A percentile compares a stretch with the other conserved stretches of the same genome.
Conservation (phyloP, 2,329 filamentous ascomycete species). For the Tympanopsis confertula region DNA sequence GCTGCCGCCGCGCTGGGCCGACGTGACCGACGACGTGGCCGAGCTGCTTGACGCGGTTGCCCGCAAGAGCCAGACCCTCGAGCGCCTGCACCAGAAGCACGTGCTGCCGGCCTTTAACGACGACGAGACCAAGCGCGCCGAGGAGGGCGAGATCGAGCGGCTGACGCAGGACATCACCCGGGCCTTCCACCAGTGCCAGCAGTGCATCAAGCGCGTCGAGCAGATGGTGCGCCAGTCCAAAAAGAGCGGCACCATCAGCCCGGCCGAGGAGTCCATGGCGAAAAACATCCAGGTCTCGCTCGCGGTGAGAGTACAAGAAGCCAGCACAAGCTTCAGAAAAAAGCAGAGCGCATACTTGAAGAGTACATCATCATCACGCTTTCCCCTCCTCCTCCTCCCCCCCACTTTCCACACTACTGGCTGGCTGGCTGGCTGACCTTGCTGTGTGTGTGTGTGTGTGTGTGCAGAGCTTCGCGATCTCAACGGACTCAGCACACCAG, state of each 20-base stretch:
- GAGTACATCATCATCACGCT: slow-evolving; percentile 40
- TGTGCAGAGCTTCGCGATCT: slow-evolving; percentile 42
- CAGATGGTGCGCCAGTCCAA: slow-evolving; percentile 74
- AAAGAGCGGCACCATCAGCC: slow-evolving; percentile 58
- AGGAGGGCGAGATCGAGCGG: slow-evolving; percentile 81
- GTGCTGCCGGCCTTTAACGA: slow-evolving; percentile 94
- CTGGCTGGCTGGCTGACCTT: too few species aligned
- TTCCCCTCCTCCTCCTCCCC: neutral
- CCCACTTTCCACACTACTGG: neutral
- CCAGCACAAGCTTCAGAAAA: slow-evolving; percentile 85
- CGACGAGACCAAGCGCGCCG: slow-evolving; percentile 73
- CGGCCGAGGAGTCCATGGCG: slow-evolving; percentile 88
- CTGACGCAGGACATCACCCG: slow-evolving; percentile 84
- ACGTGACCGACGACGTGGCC: slow-evolving; percentile 85
- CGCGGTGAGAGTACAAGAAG: slow-evolving; percentile 78
- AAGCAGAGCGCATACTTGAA: slow-evolving; percentile 95
- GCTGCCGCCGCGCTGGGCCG: slow-evolving; percentile 87
- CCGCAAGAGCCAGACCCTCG: slow-evolving; percentile 70
- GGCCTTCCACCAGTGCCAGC: slow-evolving; percentile 80
- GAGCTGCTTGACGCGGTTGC: slow-evolving; percentile 72
- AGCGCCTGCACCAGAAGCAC: slow-evolving; percentile 93
- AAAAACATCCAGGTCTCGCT: slow-evolving; percentile 93
- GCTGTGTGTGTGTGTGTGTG: too few species aligned
- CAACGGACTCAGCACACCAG: slow-evolving; percentile 33
- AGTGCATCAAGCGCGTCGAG: slow-evolving; percentile 78